Evolutionary conservation across 2,329 filamentous ascomycete species (phyloP).

Genomic region (Nemania sp.): DNA sequence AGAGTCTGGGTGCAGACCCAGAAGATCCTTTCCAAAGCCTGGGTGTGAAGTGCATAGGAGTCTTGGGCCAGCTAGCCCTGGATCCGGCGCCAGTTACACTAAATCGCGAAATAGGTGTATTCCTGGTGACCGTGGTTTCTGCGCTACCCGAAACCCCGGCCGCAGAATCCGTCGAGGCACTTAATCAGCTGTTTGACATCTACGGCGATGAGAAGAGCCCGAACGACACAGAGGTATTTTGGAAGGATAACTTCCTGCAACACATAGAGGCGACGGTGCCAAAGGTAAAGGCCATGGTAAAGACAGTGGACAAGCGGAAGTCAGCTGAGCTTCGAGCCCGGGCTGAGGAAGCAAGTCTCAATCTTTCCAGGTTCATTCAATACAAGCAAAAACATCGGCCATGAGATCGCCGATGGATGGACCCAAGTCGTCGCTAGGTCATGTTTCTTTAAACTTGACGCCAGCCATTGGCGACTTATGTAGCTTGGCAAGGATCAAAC

Average conservation of each 20-base stretch:
- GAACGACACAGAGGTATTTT: slow-evolving; percentile 67
- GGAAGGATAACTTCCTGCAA: slow-evolving; percentile 62
- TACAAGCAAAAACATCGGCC: slow-evolving; percentile 67
- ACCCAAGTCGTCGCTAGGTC: not conserved
- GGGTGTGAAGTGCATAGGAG: slow-evolving; percentile 69
- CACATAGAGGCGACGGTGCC: slow-evolving; percentile 60
- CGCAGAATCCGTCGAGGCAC: slow-evolving; percentile 65
- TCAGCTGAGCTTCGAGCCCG: slow-evolving; percentile 60
- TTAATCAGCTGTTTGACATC: slow-evolving; percentile 70
- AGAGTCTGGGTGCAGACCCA: slow-evolving; percentile 41
- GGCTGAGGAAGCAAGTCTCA: slow-evolving; percentile 65
- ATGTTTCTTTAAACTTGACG: not conserved
- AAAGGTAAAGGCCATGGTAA: slow-evolving; percentile 60
- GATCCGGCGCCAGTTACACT: slow-evolving; percentile 56
- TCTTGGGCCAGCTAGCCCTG: slow-evolving; percentile 66
- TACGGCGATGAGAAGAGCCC: slow-evolving; percentile 64
- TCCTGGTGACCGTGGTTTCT: slow-evolving; percentile 61
- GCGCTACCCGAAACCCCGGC: slow-evolving; percentile 56
- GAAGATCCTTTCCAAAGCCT: slow-evolving; percentile 65
- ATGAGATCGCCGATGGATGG: slow-evolving; percentile 15
- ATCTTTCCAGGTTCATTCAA: slow-evolving; percentile 63
- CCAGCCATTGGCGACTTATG: not conserved
- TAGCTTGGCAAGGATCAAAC: not conserved
- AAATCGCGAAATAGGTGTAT: slow-evolving; percentile 67
- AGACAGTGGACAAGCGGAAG: slow-evolving; percentile 64